Conservation (phyloP, 2,329 filamentous ascomycete genomes). For the Penicillium sp. region DNA sequence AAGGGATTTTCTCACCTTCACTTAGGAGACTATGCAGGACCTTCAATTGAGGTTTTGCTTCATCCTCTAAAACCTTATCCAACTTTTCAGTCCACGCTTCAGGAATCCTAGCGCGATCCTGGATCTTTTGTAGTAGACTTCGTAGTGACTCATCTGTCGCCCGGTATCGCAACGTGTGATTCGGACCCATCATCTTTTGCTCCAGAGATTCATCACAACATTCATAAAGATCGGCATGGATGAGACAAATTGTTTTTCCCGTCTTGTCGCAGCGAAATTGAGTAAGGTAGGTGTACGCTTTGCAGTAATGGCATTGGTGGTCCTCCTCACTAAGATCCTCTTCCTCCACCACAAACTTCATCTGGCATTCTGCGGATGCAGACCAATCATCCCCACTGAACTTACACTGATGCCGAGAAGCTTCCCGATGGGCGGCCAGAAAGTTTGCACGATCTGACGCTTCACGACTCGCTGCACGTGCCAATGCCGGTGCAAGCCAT, state of each 20-base stretch:
- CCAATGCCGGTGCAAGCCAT: conserved; percentile 86
- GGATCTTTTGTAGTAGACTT: conserved; percentile 66
- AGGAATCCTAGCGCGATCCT: conserved; percentile 80
- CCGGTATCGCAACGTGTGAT: conserved; percentile 74
- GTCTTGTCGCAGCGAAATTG: conserved; percentile 80
- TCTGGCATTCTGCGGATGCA: conserved; percentile 47
- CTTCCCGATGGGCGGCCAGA: conserved; percentile 59
- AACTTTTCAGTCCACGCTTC: conserved; percentile 90
- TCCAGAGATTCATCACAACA: conserved; percentile 70
- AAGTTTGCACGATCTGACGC: conserved; percentile 65
- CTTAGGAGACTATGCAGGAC: conserved; percentile 75
- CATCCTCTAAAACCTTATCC: conserved; percentile 76
- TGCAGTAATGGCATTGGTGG: conserved; percentile 88
- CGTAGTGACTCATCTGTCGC: conserved; percentile 68
- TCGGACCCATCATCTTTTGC: conserved; percentile 64
- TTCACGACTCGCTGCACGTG: conserved; percentile 74
- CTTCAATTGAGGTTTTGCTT: conserved; percentile 80
- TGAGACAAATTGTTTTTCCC: conserved; percentile 75
- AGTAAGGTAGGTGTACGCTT: conserved; percentile 85
- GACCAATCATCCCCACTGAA: conserved; percentile 48
- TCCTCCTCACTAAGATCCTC: conserved; percentile 82
- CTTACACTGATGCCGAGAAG: conserved; percentile 52
- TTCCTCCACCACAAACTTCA: conserved; percentile 64
- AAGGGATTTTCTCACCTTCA: conserved; percentile 95
- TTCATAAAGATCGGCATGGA: conserved; percentile 73